These are phyloP conservation scores for Fragaria nilgerrensis DNA, from an alignment of 306 rosid species.

Conservation along the genomic window DNA sequence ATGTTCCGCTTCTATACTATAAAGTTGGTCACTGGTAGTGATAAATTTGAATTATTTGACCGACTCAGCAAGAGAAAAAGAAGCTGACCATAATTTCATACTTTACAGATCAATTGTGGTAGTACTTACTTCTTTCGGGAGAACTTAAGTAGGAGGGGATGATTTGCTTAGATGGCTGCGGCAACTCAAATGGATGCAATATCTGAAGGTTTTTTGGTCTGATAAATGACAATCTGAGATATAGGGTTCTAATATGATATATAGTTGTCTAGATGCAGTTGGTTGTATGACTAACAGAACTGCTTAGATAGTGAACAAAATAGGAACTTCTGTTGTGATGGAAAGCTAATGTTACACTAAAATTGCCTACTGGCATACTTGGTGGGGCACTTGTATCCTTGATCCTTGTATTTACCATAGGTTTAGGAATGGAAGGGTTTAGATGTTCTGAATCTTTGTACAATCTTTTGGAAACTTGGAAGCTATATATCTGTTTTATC, in stretches of 20 bases:
- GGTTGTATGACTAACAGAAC: background rate
- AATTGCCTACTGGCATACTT: background rate
- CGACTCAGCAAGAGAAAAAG: background rate
- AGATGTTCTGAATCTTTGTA: conserved; percentile 13
- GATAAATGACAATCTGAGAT: background rate
- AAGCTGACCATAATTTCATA: background rate
- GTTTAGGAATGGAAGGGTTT: background rate
- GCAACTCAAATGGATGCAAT: background rate
- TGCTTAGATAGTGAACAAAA: background rate
- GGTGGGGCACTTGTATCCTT: background rate
- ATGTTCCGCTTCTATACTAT: background rate
- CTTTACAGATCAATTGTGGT: conserved; percentile 10
- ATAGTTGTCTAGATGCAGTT: background rate
- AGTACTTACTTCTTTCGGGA: background rate
- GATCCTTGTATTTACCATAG: background rate
- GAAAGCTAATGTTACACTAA: background rate
- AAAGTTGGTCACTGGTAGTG: background rate
- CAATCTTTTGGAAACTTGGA: background rate
- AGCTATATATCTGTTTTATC: background rate
- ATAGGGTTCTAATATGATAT: background rate
- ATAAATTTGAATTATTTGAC: background rate
- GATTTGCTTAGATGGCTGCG: background rate
- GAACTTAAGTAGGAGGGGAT: background rate
- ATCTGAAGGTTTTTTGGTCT: background rate
- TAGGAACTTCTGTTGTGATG: conserved; percentile 3